Conservation (phyloP, 805 yeast species). For the Nakazawaea laoshanensis region DNA sequence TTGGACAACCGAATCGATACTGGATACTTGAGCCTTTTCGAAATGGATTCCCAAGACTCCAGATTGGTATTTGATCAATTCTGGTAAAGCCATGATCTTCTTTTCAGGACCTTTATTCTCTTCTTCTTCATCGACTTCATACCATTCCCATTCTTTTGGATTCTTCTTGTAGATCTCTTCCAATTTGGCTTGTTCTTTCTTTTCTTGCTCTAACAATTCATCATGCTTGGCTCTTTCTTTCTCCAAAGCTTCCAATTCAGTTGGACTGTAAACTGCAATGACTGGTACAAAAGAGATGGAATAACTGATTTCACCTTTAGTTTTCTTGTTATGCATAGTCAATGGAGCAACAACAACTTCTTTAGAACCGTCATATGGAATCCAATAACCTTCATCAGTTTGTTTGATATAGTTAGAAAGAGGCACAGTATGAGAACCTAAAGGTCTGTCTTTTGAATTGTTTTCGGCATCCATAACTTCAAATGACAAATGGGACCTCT, state of each 20-base stretch:
- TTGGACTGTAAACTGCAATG: slow-evolving; percentile 51
- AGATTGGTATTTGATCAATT: slow-evolving; percentile 45
- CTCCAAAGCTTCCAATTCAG: slow-evolving; percentile 41
- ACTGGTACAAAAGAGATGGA: slow-evolving; percentile 60
- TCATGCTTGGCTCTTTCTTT: slow-evolving; percentile 30
- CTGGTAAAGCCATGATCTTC: slow-evolving; percentile 39
- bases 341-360: slow-evolving; percentile 29
- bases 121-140: slow-evolving; percentile 33
- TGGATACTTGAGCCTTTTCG: slow-evolving; percentile 37
- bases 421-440: slow-evolving; percentile 51
- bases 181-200: slow-evolving; percentile 37
- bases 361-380: slow-evolving; percentile 37
- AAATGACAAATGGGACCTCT: slow-evolving; percentile 48
- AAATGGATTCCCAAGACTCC: slow-evolving; percentile 57
- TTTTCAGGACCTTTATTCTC: slow-evolving; percentile 26
- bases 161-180: slow-evolving; percentile 43
- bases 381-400: slow-evolving; percentile 30
- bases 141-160: slow-evolving; percentile 62
- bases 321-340: slow-evolving; percentile 26
- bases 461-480: slow-evolving; percentile 62
- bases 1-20: slow-evolving; percentile 44
- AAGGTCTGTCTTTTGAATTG: slow-evolving; percentile 50
- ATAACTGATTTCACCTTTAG: slow-evolving; percentile 43
- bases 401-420: slow-evolving; percentile 40
- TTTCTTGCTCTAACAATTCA: slow-evolving; percentile 27